phyloP scores from a whole-genome alignment of 192 early-diverging fungal genomes.

The Umbelopsis isabellina region DNA sequence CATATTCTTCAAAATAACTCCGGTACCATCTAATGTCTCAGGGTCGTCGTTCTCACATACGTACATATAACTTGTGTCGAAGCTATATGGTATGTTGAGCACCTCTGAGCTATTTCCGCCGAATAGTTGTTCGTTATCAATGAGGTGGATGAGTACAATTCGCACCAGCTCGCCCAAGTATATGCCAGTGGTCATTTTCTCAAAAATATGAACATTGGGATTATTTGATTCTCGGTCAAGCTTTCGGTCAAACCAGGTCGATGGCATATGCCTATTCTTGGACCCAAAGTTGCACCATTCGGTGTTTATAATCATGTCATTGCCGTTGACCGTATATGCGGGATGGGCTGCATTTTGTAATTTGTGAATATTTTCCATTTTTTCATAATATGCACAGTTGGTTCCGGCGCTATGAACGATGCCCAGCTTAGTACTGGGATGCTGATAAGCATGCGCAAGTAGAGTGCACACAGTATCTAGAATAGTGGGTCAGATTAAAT shows the following conservation, averaged over 20 bases:
- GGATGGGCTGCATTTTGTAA: conserved; percentile 34
- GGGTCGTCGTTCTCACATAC: conserved; percentile 70
- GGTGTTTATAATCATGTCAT: conserved; percentile 88
- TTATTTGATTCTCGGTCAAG: conserved; percentile 83
- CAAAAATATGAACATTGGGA: conserved; percentile 80
- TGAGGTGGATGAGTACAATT: conserved; percentile 75
- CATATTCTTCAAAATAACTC: conserved; percentile 72
- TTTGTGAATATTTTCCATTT: conserved; percentile 45
- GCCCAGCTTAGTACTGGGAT: conserved; percentile 77
- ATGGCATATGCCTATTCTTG: conserved; percentile 68
- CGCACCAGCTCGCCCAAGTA: conserved; percentile 89
- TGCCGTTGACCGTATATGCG: conserved; percentile 9
- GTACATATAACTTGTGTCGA: conserved; percentile 78
- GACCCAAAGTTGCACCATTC: conserved; percentile 94
- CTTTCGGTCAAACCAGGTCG: conserved; percentile 82
- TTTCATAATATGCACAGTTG: conserved; percentile 81
- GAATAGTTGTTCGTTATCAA: conserved; percentile 81
- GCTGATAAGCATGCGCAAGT: conserved; percentile 81
- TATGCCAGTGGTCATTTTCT: conserved; percentile 92
- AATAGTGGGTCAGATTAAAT: conserved; percentile 32
- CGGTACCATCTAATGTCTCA: conserved; percentile 60
- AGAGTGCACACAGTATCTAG: conserved; percentile 92
- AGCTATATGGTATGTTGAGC: conserved; percentile 67
- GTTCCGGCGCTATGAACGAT: conserved; percentile 94
- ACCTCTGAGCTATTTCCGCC: conserved; percentile 61